Conservation (phyloP, 345 rosid genomes). For the Brassica rapa region DNA sequence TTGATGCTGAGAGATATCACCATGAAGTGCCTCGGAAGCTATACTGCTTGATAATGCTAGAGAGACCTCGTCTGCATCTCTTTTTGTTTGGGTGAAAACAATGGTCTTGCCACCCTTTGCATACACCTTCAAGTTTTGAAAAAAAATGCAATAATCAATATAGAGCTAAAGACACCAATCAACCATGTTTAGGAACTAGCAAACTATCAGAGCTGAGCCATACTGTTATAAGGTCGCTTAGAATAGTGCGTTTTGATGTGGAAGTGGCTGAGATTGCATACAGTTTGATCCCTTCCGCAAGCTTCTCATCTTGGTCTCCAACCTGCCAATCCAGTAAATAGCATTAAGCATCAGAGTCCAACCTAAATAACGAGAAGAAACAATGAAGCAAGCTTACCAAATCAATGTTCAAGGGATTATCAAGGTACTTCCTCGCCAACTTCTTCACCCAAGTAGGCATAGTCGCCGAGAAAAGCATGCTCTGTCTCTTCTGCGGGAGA, state of each 20-base stretch:
- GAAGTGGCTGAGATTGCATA: constrained; percentile 79
- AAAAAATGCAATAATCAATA: background rate
- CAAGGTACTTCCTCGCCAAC: constrained; percentile 83
- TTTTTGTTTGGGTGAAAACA: constrained; percentile 92
- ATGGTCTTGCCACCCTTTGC: constrained; percentile 98
- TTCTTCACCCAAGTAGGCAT: constrained; percentile 98
- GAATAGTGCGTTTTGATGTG: constrained; percentile 76
- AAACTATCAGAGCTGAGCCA: constrained; percentile 11
- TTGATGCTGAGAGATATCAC: constrained; percentile 98
- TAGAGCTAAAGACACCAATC: background rate
- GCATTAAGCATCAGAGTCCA: constrained; percentile 2
- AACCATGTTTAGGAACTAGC: background rate
- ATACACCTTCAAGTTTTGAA: constrained; percentile 58
- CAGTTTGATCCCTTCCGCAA: constrained; percentile 92
- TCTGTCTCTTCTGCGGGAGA: constrained; percentile 82
- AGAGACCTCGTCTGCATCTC: constrained; percentile 97
- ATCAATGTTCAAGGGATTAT: constrained; percentile 87
- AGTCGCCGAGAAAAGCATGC: constrained; percentile 99
- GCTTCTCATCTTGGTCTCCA: constrained; percentile 90
- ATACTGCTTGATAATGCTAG: constrained; percentile 74
- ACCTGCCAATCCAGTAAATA: constrained; percentile 50
- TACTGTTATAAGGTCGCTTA: constrained; percentile 92
- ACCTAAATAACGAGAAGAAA: background rate
- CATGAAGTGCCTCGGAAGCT: constrained; percentile 95
- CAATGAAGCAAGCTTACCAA: constrained; percentile 50